Conservation (phyloP, 225 moss, liverwort and hornwort genomes). For the Marchantia paleacea region DNA sequence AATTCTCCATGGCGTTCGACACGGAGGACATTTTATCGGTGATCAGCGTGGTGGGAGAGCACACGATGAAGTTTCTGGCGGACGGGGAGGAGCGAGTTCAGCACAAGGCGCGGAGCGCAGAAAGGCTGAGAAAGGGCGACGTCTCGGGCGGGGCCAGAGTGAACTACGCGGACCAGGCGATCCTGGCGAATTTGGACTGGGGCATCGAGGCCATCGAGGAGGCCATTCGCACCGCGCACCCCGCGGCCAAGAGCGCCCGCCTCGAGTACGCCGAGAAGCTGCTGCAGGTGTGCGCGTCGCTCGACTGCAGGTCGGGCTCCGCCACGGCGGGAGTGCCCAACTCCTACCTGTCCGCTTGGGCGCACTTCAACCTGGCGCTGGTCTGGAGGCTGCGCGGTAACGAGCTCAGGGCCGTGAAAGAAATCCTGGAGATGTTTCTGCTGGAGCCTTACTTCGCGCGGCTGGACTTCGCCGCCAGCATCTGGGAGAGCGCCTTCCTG, state of each 20-base stretch:
- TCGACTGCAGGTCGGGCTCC: constrained; percentile 20
- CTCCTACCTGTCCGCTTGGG: constrained; percentile 42
- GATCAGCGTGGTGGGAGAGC: constrained; percentile 18
- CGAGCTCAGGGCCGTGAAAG: constrained; percentile 32
- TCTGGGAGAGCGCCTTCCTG: constrained; percentile 45
- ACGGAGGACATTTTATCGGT: not conserved
- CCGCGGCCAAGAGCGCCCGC: constrained; percentile 28
- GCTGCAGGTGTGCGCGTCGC: constrained; percentile 39
- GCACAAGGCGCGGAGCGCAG: constrained; percentile 33
- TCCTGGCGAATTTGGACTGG: constrained; percentile 47
- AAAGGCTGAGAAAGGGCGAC: constrained; percentile 27
- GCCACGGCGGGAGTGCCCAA: constrained; percentile 38
- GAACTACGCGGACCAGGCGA: constrained; percentile 34
- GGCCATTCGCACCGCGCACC: constrained; percentile 28
- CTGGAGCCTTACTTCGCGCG: constrained; percentile 43
- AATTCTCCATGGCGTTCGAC: not conserved
- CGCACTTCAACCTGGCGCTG: constrained; percentile 46
- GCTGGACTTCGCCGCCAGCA: constrained; percentile 41
- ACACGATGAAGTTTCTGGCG: constrained; percentile 23
- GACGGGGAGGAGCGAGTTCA: constrained; percentile 28
- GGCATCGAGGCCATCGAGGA: constrained; percentile 44
- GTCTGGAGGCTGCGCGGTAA: constrained; percentile 45
- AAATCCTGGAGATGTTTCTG: constrained; percentile 50
- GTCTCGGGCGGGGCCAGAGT: constrained; percentile 4
- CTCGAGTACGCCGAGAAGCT: constrained; percentile 46